These are phyloP conservation scores for Exophiala spinifera DNA, from an alignment of 2,329 filamentous ascomycete species.

Conservation along the genomic window DNA sequence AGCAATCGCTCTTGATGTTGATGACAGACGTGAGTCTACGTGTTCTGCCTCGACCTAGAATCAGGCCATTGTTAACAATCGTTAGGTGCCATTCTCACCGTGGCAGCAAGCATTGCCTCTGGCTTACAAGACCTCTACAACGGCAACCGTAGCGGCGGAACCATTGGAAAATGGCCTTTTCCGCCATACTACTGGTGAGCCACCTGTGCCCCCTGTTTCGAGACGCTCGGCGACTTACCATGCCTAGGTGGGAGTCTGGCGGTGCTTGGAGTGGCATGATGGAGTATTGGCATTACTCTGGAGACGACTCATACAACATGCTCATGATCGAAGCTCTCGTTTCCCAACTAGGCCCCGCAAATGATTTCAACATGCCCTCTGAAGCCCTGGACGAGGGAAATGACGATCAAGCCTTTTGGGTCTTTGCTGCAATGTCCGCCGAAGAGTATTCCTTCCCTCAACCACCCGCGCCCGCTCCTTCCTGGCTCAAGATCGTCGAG, in stretches of 20 bases:
- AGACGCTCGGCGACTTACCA: constrained; percentile 63
- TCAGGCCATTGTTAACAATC: constrained; percentile 1
- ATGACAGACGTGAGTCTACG: constrained; percentile 30
- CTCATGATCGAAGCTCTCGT: constrained; percentile 58
- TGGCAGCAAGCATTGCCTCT: constrained; percentile 43
- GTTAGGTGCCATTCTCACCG: constrained; percentile 44
- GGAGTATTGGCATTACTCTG: constrained; percentile 67
- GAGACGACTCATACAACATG: constrained; percentile 60
- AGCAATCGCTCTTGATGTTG: constrained; percentile 33
- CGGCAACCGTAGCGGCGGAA: constrained; percentile 51
- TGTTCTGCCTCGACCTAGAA: neutral
- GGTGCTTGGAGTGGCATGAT: constrained; percentile 66
- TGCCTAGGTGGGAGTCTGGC: constrained; percentile 65
- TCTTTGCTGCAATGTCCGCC: constrained; percentile 63
- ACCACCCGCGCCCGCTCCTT: constrained; percentile 42
- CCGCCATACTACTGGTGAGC: constrained; percentile 51
- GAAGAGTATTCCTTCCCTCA: constrained; percentile 64
- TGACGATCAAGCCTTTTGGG: constrained; percentile 71
- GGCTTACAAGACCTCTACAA: constrained; percentile 53
- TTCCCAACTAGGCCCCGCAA: constrained; percentile 57
- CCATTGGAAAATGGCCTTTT: constrained; percentile 61
- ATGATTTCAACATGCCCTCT: constrained; percentile 58
- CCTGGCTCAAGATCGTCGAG: constrained; percentile 53
- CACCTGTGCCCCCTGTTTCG: constrained; percentile 48
- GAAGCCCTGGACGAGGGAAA: constrained; percentile 48